A percentile compares a stretch with the other conserved stretches of the same genome.
Evolutionary conservation across 257 asterid species (phyloP).

Genomic region (Solanum habrochaites): DNA sequence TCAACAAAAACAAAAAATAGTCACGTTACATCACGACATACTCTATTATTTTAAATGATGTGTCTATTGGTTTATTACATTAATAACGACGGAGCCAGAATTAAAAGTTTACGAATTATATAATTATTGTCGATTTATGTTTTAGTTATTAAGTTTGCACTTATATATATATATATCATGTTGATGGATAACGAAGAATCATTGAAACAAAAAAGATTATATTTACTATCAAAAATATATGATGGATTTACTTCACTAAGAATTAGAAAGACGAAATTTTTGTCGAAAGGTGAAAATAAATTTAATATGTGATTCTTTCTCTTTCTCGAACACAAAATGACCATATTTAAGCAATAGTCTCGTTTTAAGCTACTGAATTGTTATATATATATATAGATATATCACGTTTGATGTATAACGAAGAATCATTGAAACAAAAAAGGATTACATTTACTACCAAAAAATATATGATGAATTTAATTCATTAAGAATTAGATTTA

Average conservation of each 20-base stretch:
- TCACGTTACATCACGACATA: not conserved
- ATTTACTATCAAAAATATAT: too few species aligned
- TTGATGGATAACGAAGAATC: not conserved
- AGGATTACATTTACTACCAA: too few species aligned
- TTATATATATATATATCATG: not conserved
- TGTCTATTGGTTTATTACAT: not conserved
- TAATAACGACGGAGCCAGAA: not conserved
- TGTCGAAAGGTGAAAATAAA: not conserved
- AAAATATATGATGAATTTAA: too few species aligned
- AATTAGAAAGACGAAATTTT: not conserved
- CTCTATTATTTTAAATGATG: not conserved
- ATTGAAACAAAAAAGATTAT: too few species aligned
- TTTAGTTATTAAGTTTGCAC: not conserved
- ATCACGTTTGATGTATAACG: not conserved
- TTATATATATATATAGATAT: too few species aligned
- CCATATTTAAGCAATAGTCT: too few species aligned
- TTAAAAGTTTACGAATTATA: not conserved
- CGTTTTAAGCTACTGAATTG: too few species aligned
- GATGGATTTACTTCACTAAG: not conserved
- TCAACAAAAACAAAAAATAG: not conserved
- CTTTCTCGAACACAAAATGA: too few species aligned
- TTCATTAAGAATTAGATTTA: not conserved
- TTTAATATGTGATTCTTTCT: not conserved
- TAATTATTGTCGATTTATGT: too few species aligned
- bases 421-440: too few species aligned